Evolutionary conservation across 257 asterid genomes (phyloP), one percentile per base, ranked within the genome.

Genomic region (Nicotiana benthamiana): DNA sequence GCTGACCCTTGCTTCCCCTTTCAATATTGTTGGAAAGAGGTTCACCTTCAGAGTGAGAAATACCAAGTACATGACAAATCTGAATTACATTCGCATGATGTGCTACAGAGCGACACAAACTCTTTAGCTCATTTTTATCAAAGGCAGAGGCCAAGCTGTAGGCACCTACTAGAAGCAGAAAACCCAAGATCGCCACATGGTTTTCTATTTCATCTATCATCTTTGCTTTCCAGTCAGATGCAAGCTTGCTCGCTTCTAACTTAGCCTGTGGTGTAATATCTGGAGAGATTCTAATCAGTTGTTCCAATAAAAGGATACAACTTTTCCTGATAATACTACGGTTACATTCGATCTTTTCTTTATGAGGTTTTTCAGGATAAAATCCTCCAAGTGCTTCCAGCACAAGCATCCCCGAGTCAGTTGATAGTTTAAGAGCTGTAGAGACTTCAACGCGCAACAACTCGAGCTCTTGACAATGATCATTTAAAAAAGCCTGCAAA

Each of bases 241-340:
- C 82, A 79, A 79, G 40, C 30, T 27, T 64, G 51, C 18, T 30
- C 51, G 77, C 82, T 46, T 54, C 34, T 26, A 22, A 48, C 62
- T 64, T 79, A 27, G 28, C 76, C 27, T 64, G 3, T 24, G 77
- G 75, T 22, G 13, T 79, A 65, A 64, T 63, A n/a, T 63, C 9
- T 15, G 82, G 82, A 10, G 77, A 64, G 30, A 64, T 7, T 51
- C 32, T 40, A 75, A 64, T 27, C 28, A 79, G 64, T 34, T 64
- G 82, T 75, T 79, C 77, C 53, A 79, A 28, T 51, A 79, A 48
- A 26, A 79, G 30, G 43, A 79, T 62, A 62, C 82, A 79, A 9
- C 82, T 64, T 48, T 18, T 79, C 27, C 32, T 9, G 54, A 48
- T 48, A 9, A 48, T 13, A 48, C 54, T 48, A 48, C 54, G 17